A percentile compares a stretch with the other conserved stretches of the same genome.
Conservation (phyloP, 805 yeast species). For the Nakazawaea populi region DNA sequence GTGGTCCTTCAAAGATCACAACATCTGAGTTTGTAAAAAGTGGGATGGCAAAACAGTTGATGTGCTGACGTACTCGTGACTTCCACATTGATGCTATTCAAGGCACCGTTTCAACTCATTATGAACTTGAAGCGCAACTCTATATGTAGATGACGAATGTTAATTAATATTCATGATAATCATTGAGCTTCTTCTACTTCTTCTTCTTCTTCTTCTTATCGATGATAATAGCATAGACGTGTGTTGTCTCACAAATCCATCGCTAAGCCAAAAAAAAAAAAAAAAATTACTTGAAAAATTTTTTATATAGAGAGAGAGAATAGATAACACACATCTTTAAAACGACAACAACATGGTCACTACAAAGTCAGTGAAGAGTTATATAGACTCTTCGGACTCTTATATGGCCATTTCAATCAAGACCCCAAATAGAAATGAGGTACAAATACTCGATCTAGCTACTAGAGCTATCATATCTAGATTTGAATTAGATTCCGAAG, state of each 20-base stretch:
- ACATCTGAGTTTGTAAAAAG: too few species aligned
- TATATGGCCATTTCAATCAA: slow-evolving; percentile 33
- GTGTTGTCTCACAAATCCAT: background rate
- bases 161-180: too few species aligned
- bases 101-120: too few species aligned
- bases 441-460: slow-evolving; percentile 31
- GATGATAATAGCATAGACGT: background rate
- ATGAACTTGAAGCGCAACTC: too few species aligned
- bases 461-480: slow-evolving; percentile 21
- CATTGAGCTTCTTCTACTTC: too few species aligned
- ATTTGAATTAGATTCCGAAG: slow-evolving; percentile 36
- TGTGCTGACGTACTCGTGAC: too few species aligned
- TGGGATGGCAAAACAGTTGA: too few species aligned
- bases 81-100: too few species aligned
- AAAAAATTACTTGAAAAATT: background rate
- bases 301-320: slow-evolving; percentile 7
- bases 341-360: slow-evolving; percentile 19
- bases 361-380: slow-evolving; percentile 9
- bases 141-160: too few species aligned
- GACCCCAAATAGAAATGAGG: slow-evolving; percentile 39
- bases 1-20: too few species aligned
- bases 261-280: background rate
- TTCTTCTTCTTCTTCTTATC: too few species aligned
- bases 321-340: background rate
- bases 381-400: slow-evolving; percentile 24